Conservation (phyloP, 2,329 filamentous ascomycete genomes). For the Penicillium aurantiogriseum region DNA sequence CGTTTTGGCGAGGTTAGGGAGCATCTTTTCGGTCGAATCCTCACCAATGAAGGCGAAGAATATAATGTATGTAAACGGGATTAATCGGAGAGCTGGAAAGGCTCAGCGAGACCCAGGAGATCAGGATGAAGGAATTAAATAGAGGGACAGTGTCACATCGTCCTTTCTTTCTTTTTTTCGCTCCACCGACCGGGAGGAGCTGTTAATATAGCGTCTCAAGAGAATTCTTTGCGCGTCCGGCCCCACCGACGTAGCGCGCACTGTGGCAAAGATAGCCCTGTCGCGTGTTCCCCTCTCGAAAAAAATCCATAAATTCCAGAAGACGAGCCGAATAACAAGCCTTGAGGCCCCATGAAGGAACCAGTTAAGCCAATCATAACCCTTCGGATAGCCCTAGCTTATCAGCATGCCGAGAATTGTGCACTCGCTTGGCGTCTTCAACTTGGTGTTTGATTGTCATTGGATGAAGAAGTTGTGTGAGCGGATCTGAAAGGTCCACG, state of each 20-base stretch:
- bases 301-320: conserved; percentile 17
- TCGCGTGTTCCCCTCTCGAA: conserved; percentile 17
- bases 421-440: conserved; percentile 11
- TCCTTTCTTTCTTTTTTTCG: conserved; percentile 18
- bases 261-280: conserved; percentile 17
- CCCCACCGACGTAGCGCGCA: conserved; percentile 11
- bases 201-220: conserved; percentile 20
- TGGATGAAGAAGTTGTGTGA: conserved; percentile 1
- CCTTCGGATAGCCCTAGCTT: conserved; percentile 8
- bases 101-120: conserved; percentile 21
- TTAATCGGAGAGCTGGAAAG: conserved; percentile 20
- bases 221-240: conserved; percentile 20
- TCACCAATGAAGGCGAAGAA: conserved; percentile 18
- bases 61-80: not conserved
- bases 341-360: not conserved
- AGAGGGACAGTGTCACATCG: conserved; percentile 19
- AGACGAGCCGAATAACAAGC: conserved; percentile 25
- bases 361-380: not conserved
- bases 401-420: conserved; percentile 18
- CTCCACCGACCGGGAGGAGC: conserved; percentile 14
- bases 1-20: conserved; percentile 18
- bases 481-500: not conserved
- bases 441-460: not conserved
- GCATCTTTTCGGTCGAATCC: conserved; percentile 11
- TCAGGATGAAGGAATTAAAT: conserved; percentile 12